Conservation (phyloP, 2,329 filamentous ascomycete genomes). For the Pyricularia sp. region DNA sequence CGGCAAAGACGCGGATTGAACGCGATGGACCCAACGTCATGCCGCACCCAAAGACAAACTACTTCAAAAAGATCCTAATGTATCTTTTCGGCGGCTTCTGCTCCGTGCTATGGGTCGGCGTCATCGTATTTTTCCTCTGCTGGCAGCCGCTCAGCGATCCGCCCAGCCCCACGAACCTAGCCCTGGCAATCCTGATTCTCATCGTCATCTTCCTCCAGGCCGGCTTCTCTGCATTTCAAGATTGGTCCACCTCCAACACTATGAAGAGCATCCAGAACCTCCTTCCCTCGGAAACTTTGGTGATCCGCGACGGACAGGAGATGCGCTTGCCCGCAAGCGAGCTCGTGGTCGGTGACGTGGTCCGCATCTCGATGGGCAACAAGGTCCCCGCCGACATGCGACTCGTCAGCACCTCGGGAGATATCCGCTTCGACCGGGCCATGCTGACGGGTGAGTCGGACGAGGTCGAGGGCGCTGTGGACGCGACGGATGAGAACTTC, state of each 20-base stretch:
- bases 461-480: slow-evolving; percentile 25
- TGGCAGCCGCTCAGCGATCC: slow-evolving; percentile 32
- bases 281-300: slow-evolving; percentile 45
- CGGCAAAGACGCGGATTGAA: slow-evolving; percentile 20
- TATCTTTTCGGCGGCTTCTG: slow-evolving; percentile 36
- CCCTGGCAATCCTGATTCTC: slow-evolving; percentile 30
- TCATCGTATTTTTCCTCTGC: slow-evolving; percentile 34
- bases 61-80: slow-evolving; percentile 10
- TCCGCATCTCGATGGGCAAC: slow-evolving; percentile 49
- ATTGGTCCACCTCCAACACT: slow-evolving; percentile 44
- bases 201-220: slow-evolving; percentile 34
- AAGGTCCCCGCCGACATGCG: slow-evolving; percentile 51
- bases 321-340: slow-evolving; percentile 39
- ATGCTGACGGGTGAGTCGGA: slow-evolving; percentile 59
- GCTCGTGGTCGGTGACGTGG: slow-evolving; percentile 54
- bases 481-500: slow-evolving; percentile 26
- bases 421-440: slow-evolving; percentile 64
- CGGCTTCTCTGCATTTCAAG: slow-evolving; percentile 32
- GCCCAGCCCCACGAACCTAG: slow-evolving; percentile 28
- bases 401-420: slow-evolving; percentile 49
- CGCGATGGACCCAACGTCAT: slow-evolving; percentile 29
- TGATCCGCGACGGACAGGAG: slow-evolving; percentile 38
- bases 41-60: slow-evolving; percentile 27
- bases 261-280: slow-evolving; percentile 50
- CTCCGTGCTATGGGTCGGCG: slow-evolving; percentile 32